Base-by-base conservation (phyloP, 2,329 filamentous ascomycete species). In the Penicillium sp. region DNA sequence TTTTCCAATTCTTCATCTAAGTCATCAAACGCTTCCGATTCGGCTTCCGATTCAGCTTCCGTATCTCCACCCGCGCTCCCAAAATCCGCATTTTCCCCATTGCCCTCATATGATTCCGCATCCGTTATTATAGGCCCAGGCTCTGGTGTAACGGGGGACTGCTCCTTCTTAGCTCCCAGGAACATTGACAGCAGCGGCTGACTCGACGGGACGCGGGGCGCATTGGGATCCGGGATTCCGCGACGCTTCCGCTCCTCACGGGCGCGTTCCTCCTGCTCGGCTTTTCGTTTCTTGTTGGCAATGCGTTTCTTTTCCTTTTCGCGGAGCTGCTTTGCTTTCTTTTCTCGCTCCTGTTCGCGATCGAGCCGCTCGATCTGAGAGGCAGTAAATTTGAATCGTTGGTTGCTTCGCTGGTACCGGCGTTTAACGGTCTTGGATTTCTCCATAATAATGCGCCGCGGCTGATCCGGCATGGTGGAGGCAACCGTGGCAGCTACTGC, bases 321-420 rank as follows among this genome's bases (percentile, higher is more conserved):
- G 2, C 67, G 67, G 19, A 74, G 63, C 6, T 65, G 72, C 58
- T 77, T 71, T 0, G 74, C 76, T 41, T 70, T 70, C 10, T 67
- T 65, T 45, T 75, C 68, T 35, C 71, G 69, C 30, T 75, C 70
- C 53, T 78, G 70, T 44, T 76, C 72, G 42, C 75, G 73, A 41
- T 76, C 74, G 42, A 74, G 71, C 13, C 67, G 65, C 27, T 63
- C 65, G n/a, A 73, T 67, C 51, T 74, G 66, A 2, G 70, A 67
- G 5, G 68, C 64, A 11, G 66, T 70, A 51, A 73, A 74, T 35
- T 65, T 56, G 48, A 73, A 66, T 14, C 65, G 65, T 51, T 72
- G 70, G 62, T 72, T 69, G 58, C 69, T 71, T 56, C 70, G 70
- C 47, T 74, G 71, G 53, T 71, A 73, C 44, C 66, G 66, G 50